Base-by-base conservation (phyloP, 441 rosid genomes). In the Gossypium trilobum region DNA sequence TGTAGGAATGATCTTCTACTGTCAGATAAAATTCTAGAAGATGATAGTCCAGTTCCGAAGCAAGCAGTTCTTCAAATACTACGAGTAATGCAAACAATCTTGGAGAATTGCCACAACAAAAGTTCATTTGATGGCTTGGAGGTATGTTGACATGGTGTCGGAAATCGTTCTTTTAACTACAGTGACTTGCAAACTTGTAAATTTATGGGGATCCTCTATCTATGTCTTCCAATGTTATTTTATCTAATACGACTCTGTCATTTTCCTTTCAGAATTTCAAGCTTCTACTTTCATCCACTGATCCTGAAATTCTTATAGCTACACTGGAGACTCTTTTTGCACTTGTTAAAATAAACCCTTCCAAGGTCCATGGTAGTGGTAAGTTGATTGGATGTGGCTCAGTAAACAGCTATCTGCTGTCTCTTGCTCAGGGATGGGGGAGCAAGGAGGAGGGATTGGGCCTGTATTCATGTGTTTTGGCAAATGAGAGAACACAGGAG, bases 381-480 rank as follows among this genome's bases (percentile, higher is more conserved):
- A 95, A 92, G 80, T 81, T 90, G 82, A 82, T 91, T 79, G 93
- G 95, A 66, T 95, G 97, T 83, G 97, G 93, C 71, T 80, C 91
- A 8, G 91, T 95, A 4, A 95, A 89, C 69, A 84, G 97, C 82
- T 86, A 83, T 83, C 92, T 95, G 39, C 83, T 95, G 69, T 89
- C 97, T 70, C 82, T 95, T 70, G 97, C 97, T 68, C 99, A 95
- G 74, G 99, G 99, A 13, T 95, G 99, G 99, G 97, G 99, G 73
- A 95, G 97, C 85, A 95, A 95, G 83, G 99, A 92, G 81, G 99
- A 95, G 78, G 99, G 99, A 20, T 75, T 92, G 84, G 97, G 97
- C 71, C 84, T 95, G 78, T 92, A 91, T 82, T 92, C 99, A 14
- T 91, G 96, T 79, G 89, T 95, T 74, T 86, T 87, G 72, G 93